phyloP scores from a whole-genome alignment of 441 rosid genomes.

The Arabidopsis lyrata region DNA sequence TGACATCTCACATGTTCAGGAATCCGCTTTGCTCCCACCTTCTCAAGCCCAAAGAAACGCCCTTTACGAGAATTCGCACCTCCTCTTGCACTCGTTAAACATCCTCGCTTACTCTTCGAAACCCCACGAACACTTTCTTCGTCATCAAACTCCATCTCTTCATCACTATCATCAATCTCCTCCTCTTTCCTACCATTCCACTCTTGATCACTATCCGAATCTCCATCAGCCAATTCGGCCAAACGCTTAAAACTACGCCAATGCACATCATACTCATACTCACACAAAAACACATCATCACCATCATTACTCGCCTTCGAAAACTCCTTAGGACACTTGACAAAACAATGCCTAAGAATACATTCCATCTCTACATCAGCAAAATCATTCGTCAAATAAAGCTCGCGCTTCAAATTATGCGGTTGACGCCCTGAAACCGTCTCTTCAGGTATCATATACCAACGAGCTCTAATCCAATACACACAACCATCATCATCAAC shows the following conservation, averaged over 20 bases:
- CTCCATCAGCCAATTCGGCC: conserved; percentile 62
- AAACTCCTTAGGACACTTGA: conserved; percentile 77
- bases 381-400: conserved; percentile 80
- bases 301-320: conserved; percentile 76
- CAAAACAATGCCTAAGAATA: conserved; percentile 80
- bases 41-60: conserved; percentile 82
- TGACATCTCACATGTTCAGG: conserved; percentile 92
- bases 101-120: conserved; percentile 51
- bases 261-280: conserved; percentile 89
- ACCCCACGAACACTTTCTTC: conserved; percentile 49
- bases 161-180: conserved; percentile 63
- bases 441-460: conserved; percentile 96
- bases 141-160: conserved; percentile 64
- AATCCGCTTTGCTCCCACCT: conserved; percentile 84
- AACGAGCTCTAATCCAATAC: conserved; percentile 75
- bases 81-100: conserved; percentile 46
- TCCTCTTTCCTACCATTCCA: conserved; percentile 62
- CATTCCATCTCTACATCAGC: conserved; percentile 92
- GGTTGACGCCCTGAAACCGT: conserved; percentile 84
- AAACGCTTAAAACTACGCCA: conserved; percentile 94
- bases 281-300: conserved; percentile 91
- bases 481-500: conserved; percentile 65
- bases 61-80: conserved; percentile 87
- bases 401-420: conserved; percentile 85
- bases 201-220: conserved; percentile 78